Evolutionary conservation across 1,284 basidiomycete species (phyloP), one percentile per base, ranked within the genome.

Genomic region (Irpex sp.): DNA sequence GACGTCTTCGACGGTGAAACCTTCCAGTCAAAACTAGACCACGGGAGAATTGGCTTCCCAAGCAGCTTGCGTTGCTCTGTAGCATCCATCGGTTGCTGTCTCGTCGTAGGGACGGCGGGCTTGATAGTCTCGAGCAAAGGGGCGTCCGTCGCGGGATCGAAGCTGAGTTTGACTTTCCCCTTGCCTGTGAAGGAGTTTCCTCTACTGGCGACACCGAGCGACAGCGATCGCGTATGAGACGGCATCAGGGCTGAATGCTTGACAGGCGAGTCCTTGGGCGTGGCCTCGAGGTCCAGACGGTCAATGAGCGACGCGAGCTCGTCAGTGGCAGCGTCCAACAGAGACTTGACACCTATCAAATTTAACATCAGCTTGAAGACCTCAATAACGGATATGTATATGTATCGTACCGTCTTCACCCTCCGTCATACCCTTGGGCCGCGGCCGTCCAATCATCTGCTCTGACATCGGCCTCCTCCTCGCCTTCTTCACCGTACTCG

Each of bases 221-320:
- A 56, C 23, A 68, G 45, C 58, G 66, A 59, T 35, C 55, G 52
- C 23, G 52, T 10, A 47, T 42, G 45, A 53, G 64, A 59, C 16
- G 28, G 28, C 28, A 28, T 28, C 6, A 64, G 57, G 10, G 71
- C 72, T 7, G 67, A 28, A 8, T 21, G 63, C 37, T 65, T 66
- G 23, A 73, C 61, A 0, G 83, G 82, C 0, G 82, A 81, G 58
- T 75, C 66, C 53, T 82, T 80, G 0, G 89, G 90, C 0, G 90
- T 90, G 3, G 87, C 86, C 67, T 90, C 84, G 2, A 91, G 77
- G 66, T 92, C 88, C 23, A 92, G 77, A 19, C 82, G 80, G 65
- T 86, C 88, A 72, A 93, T 89, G 12, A 93, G 76, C 56, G 83
- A 82, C 0, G 88, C 90, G 2, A 93, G 78, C 52, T 92, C 90